Evolutionary conservation across 2,329 filamentous ascomycete genomes (phyloP).

Genomic region (Neofusicoccum kwambonambiense): DNA sequence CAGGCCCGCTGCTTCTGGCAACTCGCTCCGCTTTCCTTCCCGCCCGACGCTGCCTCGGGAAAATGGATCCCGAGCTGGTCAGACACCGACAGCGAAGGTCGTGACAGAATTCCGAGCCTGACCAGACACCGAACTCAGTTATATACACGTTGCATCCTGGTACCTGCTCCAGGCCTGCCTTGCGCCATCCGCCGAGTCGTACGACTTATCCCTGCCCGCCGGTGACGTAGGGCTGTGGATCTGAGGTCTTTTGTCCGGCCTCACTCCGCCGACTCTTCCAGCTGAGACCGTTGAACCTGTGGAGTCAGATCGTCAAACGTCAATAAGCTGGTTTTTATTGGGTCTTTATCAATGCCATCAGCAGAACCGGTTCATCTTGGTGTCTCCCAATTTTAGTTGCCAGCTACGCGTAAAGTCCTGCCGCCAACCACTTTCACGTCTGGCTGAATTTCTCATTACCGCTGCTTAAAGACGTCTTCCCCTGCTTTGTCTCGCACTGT

Average conservation of each 20-base stretch:
- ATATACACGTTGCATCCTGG: neutral
- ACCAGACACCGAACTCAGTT: constrained; percentile 5
- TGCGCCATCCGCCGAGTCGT: neutral
- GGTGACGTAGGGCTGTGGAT: constrained; percentile 5
- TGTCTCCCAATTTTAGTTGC: too few relatives aligned
- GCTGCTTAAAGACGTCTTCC: too few relatives aligned
- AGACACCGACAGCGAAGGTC: constrained; percentile 3
- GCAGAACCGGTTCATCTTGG: neutral
- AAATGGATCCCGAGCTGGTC: constrained; percentile 17
- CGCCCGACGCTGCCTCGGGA: constrained; percentile 10
- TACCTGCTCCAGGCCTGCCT: neutral
- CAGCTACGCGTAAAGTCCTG: too few relatives aligned
- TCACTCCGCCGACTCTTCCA: neutral
- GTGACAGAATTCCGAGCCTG: constrained; percentile 1
- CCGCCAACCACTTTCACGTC: too few relatives aligned
- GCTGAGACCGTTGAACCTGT: neutral
- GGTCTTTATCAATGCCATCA: neutral
- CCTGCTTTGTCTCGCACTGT: too few relatives aligned
- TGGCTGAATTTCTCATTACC: too few relatives aligned
- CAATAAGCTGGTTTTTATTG: neutral
- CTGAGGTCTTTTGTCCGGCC: neutral
- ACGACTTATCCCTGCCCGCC: neutral
- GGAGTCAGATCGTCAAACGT: neutral
- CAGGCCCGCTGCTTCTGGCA: neutral
- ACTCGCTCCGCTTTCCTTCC: neutral